Evolutionary conservation across 148 eudicot species (phyloP).

Genomic region (Heliosperma pusillum): DNA sequence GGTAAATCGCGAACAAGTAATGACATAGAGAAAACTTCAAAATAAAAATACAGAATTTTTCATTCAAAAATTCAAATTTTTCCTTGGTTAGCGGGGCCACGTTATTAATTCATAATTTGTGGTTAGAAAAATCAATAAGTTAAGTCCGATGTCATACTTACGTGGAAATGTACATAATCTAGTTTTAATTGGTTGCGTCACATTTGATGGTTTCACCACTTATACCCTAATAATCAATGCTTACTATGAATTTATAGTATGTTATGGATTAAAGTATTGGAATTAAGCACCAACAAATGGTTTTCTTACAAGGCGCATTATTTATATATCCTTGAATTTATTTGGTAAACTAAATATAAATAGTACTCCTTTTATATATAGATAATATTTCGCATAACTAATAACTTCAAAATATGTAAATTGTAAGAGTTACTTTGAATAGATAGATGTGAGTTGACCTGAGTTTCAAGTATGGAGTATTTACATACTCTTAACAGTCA

Average conservation of each 20-base stretch:
- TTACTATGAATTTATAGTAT: neutral
- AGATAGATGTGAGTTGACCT: no score
- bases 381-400: no score
- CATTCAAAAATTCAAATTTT: no score
- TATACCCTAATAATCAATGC: constrained; percentile 10
- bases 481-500: neutral
- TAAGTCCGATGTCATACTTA: constrained; percentile 16
- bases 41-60: no score
- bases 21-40: no score
- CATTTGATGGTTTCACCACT: constrained; percentile 15
- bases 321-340: no score
- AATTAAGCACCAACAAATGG: neutral
- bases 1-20: no score
- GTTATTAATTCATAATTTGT: neutral
- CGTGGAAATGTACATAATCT: constrained; percentile 16
- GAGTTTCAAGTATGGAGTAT: no score
- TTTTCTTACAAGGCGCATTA: neutral
- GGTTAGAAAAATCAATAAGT: neutral
- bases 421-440: no score
- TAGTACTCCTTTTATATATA: no score
- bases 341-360: neutral
- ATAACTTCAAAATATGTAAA: no score
- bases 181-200: neutral
- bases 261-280: neutral
- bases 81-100: no score